Evolutionary conservation across 441 rosid species (phyloP).

Genomic region (Populus hybrid): DNA sequence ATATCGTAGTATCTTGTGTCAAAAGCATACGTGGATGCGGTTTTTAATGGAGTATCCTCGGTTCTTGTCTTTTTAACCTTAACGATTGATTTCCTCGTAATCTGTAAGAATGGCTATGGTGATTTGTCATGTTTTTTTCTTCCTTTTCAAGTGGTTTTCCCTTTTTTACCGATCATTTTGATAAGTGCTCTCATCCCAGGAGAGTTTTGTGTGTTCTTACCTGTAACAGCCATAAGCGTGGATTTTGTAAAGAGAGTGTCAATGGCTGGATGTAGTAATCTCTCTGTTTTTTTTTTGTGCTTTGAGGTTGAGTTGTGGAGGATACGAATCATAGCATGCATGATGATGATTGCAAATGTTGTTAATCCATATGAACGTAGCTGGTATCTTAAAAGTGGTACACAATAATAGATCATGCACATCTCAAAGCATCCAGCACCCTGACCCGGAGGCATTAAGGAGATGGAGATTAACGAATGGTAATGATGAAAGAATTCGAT

Average conservation of each 20-base stretch:
- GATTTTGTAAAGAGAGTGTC: slow-evolving; percentile 8
- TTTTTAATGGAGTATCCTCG: slow-evolving; percentile 53
- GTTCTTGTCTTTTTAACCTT: slow-evolving; percentile 22
- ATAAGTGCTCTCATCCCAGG: background rate
- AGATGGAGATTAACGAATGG: slow-evolving; percentile 13
- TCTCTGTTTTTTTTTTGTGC: background rate
- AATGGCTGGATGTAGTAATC: slow-evolving; percentile 13
- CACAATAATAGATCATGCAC: slow-evolving; percentile 20
- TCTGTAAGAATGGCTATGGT: slow-evolving; percentile 21
- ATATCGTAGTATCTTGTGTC: slow-evolving; percentile 9
- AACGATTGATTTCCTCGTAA: slow-evolving; percentile 24
- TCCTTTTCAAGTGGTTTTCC: too few species aligned
- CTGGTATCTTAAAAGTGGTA: too few species aligned
- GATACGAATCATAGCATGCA: background rate
- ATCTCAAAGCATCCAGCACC: background rate
- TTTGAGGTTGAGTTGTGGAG: background rate
- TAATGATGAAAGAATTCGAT: slow-evolving; percentile 8
- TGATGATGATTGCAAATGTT: slow-evolving; percentile 5
- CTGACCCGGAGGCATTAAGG: background rate
- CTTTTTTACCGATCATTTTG: too few species aligned
- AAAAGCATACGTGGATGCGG: slow-evolving; percentile 44
- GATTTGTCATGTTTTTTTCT: background rate
- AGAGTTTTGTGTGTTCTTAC: background rate
- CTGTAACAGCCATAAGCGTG: background rate
- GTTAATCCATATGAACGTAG: background rate